Percentiles rank a stretch among this genome's conserved stretches.
Conservation (phyloP, 148 eudicot genomes). For the Nepenthes mirabilis region DNA sequence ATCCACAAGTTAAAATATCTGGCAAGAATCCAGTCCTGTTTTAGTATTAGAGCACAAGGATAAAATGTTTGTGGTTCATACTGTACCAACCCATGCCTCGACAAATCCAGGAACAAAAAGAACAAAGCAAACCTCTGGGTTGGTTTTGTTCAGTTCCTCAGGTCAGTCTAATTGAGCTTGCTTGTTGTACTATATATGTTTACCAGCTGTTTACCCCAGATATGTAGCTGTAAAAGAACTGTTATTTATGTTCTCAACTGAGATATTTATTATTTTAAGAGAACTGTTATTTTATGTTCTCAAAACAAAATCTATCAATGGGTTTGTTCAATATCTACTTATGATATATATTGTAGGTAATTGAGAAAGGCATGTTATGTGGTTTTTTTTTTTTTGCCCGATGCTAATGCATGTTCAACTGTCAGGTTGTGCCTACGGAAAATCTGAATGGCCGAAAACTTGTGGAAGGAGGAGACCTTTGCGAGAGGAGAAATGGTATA, state of each 20-base stretch:
- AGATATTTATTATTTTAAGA: too few species aligned
- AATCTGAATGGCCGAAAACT: conserved; percentile 87
- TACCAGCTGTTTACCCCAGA: too few species aligned
- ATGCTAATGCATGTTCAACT: conserved; percentile 6
- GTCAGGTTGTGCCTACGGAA: conserved; percentile 87
- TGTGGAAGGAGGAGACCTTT: conserved; percentile 90
- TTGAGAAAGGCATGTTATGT: background rate
- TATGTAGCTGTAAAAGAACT: background rate
- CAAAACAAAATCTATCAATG: background rate
- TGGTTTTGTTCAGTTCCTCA: background rate
- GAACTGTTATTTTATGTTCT: background rate
- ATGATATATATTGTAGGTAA: background rate
- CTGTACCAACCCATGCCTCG: too few species aligned
- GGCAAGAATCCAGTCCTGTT: too few species aligned
- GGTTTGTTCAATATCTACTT: background rate
- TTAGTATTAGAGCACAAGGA: too few species aligned
- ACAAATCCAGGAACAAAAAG: too few species aligned
- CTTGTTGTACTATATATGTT: too few species aligned
- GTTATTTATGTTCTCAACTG: background rate
- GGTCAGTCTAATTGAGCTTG: background rate
- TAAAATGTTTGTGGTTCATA: too few species aligned
- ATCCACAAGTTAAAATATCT: too few species aligned
- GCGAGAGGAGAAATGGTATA: conserved; percentile 92
- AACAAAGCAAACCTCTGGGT: too few species aligned
- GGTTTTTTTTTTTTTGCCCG: background rate